These are phyloP conservation scores for Bipolaris victoriae DNA, from an alignment of 2,329 filamentous ascomycete genomes.

Conservation along the genomic window DNA sequence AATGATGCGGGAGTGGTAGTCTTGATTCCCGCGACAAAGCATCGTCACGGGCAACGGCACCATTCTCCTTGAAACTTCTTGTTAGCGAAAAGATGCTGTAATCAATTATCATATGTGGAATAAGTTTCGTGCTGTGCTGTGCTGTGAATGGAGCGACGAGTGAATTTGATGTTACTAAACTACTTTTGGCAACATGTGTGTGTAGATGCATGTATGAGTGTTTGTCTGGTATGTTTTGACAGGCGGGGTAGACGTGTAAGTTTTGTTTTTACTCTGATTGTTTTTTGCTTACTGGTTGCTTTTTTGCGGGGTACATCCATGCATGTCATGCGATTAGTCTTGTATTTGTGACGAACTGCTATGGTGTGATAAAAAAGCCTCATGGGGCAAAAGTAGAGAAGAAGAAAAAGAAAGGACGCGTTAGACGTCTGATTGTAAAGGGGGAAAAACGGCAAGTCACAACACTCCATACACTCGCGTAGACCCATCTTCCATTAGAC, in stretches of 20 bases:
- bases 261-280: not conserved
- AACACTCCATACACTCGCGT: too few relatives aligned
- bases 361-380: too few relatives aligned
- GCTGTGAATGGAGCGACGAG: not conserved
- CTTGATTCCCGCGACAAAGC: constrained; percentile 21
- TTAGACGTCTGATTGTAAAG: too few relatives aligned
- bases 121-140: not conserved
- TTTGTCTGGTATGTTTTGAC: not conserved
- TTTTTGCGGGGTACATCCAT: not conserved
- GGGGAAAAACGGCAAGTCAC: too few relatives aligned
- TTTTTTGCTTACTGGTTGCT: not conserved
- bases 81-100: constrained; percentile 46
- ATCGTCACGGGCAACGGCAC: constrained; percentile 26
- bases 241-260: not conserved
- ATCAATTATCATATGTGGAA: constrained; percentile 24
- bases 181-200: not conserved
- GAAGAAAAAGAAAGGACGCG: too few relatives aligned
- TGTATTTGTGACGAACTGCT: too few relatives aligned
- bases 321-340: too few relatives aligned
- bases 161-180: not conserved
- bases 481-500: too few relatives aligned
- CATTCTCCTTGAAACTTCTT: constrained; percentile 41
- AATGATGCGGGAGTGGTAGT: constrained; percentile 18
- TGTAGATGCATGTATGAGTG: not conserved
- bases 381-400: too few relatives aligned